Conservation (phyloP, 495 filamentous ascomycete genomes). For the Trypethelium eluteriae region DNA sequence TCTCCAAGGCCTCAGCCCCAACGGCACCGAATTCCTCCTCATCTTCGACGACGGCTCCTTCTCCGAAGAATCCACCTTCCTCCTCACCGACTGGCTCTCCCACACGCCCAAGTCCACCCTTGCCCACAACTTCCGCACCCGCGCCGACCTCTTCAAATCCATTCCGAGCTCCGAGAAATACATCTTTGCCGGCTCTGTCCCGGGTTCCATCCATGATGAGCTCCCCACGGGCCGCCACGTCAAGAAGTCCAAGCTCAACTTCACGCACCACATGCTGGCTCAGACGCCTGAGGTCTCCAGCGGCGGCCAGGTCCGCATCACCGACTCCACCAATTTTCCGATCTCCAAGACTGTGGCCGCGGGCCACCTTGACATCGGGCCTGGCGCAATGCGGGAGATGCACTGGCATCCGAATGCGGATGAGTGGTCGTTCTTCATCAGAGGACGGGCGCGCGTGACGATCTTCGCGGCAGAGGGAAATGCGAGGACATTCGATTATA, state of each 20-base stretch:
- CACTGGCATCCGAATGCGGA: slow-evolving; percentile 73
- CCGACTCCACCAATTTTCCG: slow-evolving; percentile 59
- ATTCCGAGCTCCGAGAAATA: slow-evolving; percentile 56
- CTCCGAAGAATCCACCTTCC: slow-evolving; percentile 62
- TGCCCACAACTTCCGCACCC: slow-evolving; percentile 56
- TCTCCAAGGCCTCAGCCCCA: slow-evolving; percentile 55
- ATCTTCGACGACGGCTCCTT: slow-evolving; percentile 64
- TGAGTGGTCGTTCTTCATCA: slow-evolving; percentile 72
- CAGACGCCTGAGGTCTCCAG: slow-evolving; percentile 47
- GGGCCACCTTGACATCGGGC: slow-evolving; percentile 54
- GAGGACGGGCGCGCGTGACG: slow-evolving; percentile 58
- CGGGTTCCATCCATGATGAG: slow-evolving; percentile 44
- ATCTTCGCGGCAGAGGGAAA: slow-evolving; percentile 51
- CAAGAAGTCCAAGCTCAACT: slow-evolving; percentile 52
- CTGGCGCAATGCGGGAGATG: slow-evolving; percentile 68
- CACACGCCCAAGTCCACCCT: slow-evolving; percentile 58
- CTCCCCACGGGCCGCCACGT: slow-evolving; percentile 37
- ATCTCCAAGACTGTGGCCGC: slow-evolving; percentile 58
- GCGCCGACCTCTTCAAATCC: slow-evolving; percentile 50
- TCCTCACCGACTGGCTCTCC: slow-evolving; percentile 60
- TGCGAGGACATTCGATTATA: slow-evolving; percentile 66
- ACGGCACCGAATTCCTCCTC: slow-evolving; percentile 64
- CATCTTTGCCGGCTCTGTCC: slow-evolving; percentile 52
- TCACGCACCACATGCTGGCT: slow-evolving; percentile 55
- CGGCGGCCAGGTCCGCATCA: slow-evolving; percentile 54